phyloP scores from a whole-genome alignment of 495 filamentous ascomycete genomes.

The Lichenothelia convexa region DNA sequence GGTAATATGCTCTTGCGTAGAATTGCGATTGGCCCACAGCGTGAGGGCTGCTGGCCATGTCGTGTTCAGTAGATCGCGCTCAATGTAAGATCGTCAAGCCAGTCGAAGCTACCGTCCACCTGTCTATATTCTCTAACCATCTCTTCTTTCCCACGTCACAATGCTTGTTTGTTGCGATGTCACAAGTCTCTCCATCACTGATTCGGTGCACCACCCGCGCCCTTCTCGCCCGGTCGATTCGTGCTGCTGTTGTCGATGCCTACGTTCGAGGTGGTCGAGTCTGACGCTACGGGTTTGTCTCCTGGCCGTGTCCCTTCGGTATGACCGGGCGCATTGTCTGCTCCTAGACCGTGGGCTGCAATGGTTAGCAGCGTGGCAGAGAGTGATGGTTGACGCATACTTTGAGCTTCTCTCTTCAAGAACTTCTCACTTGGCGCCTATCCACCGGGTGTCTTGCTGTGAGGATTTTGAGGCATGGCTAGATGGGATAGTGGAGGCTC shows the following conservation, averaged over 20 bases:
- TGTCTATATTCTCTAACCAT: no score
- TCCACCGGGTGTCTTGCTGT: constrained; percentile 3
- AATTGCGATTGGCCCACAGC: no score
- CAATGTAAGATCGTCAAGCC: no score
- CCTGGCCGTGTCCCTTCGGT: constrained; percentile 8
- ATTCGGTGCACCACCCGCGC: constrained; percentile 5
- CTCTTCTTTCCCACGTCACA: no score
- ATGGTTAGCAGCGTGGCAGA: background rate
- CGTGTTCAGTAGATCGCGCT: no score
- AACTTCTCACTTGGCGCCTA: constrained; percentile 7
- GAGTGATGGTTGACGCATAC: background rate
- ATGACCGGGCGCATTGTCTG: constrained; percentile 10
- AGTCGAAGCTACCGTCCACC: no score
- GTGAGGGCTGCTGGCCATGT: no score
- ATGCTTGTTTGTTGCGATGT: no score
- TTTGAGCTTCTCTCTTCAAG: constrained; percentile 7
- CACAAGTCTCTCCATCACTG: no score
- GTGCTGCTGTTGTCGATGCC: constrained; percentile 3
- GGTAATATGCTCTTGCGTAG: no score
- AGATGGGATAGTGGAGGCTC: no score
- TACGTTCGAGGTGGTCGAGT: constrained; percentile 7
- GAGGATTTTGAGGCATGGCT: background rate
- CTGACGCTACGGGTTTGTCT: constrained; percentile 9
- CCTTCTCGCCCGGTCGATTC: constrained; percentile 11
- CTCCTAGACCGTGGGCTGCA: constrained; percentile 7